Percentiles rank a stretch among this genome's conserved stretches.
phyloP scores from a whole-genome alignment of 306 rosid genomes.

The Vigna hirtella region DNA sequence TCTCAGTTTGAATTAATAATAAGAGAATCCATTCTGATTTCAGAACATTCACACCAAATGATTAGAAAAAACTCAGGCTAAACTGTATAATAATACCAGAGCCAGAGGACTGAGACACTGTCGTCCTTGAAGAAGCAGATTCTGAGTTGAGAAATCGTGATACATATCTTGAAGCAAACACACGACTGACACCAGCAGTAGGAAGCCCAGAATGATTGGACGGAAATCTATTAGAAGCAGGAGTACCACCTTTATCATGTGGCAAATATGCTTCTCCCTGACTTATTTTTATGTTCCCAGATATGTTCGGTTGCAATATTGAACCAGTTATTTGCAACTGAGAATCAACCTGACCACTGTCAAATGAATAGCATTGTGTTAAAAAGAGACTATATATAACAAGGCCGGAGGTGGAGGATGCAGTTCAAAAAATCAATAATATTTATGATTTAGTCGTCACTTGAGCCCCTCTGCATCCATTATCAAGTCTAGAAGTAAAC shows the following conservation, averaged over 20 bases:
- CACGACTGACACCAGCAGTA: slow-evolving; percentile 63
- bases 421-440: slow-evolving; percentile 6
- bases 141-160: slow-evolving; percentile 79
- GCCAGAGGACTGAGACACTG: slow-evolving; percentile 66
- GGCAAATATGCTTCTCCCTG: slow-evolving; percentile 98
- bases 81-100: slow-evolving; percentile 62
- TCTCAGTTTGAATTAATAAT: not conserved
- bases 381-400: slow-evolving; percentile 18
- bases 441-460: slow-evolving; percentile 4
- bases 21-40: slow-evolving; percentile 24
- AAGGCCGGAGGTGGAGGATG: not conserved
- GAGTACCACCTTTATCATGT: slow-evolving; percentile 85
- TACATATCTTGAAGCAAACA: slow-evolving; percentile 81
- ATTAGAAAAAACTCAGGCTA: slow-evolving; percentile 1
- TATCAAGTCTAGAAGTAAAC: slow-evolving; percentile 10
- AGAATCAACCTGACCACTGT: slow-evolving; percentile 96
- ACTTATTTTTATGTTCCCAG: slow-evolving; percentile 88
- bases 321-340: slow-evolving; percentile 96
- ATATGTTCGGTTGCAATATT: slow-evolving; percentile 83
- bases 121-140: slow-evolving; percentile 61
- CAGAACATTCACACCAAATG: slow-evolving; percentile 11
- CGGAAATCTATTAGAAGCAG: slow-evolving; percentile 73
- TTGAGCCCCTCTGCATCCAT: slow-evolving; percentile 29
- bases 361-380: slow-evolving; percentile 37
- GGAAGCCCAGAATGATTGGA: slow-evolving; percentile 69